Percentiles rank a stretch among this genome's conserved stretches.
Evolutionary conservation across 768 basidiomycete genomes (phyloP).

Genomic region (Mycena sanguinolenta): DNA sequence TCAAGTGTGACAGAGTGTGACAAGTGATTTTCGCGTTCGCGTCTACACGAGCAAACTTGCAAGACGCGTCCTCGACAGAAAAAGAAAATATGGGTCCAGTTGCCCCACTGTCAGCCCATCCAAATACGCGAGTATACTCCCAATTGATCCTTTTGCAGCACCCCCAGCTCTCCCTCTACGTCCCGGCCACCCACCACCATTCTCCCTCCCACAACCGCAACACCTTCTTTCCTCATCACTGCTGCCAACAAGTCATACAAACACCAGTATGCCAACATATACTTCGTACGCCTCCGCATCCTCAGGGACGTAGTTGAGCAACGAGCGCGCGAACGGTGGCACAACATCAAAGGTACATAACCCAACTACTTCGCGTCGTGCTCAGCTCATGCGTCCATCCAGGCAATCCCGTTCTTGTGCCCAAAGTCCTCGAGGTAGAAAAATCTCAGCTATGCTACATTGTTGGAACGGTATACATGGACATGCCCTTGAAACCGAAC

Average conservation of each 20-base stretch:
- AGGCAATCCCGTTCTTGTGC: conserved; percentile 81
- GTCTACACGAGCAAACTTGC: conserved; percentile 46
- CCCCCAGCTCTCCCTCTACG: conserved; percentile 39
- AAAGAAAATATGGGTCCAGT: conserved; percentile 13
- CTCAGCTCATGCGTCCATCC: conserved; percentile 8
- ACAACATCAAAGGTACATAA: conserved; percentile 52
- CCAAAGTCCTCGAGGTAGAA: conserved; percentile 87
- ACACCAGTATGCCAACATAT: conserved; percentile 71
- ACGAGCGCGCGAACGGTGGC: conserved; percentile 57
- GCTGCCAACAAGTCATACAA: conserved; percentile 62
- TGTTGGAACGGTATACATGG: conserved; percentile 96
- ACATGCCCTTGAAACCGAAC: conserved; percentile 99
- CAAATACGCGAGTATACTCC: not conserved
- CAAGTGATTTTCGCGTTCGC: not conserved
- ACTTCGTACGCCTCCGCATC: conserved; percentile 60
- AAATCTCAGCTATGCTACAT: conserved; percentile 91
- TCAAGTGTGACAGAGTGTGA: too few species aligned
- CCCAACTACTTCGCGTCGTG: not conserved
- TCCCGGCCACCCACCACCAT: conserved; percentile 55
- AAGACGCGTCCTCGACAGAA: conserved; percentile 14
- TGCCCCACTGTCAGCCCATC: conserved; percentile 17
- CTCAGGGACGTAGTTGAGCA: conserved; percentile 59
- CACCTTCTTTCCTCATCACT: conserved; percentile 62
- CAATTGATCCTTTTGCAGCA: conserved; percentile 34
- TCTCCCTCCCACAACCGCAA: conserved; percentile 49